Evolutionary conservation across 1,139 yeast genomes (phyloP).

Genomic region (Candida sanyaensis): DNA sequence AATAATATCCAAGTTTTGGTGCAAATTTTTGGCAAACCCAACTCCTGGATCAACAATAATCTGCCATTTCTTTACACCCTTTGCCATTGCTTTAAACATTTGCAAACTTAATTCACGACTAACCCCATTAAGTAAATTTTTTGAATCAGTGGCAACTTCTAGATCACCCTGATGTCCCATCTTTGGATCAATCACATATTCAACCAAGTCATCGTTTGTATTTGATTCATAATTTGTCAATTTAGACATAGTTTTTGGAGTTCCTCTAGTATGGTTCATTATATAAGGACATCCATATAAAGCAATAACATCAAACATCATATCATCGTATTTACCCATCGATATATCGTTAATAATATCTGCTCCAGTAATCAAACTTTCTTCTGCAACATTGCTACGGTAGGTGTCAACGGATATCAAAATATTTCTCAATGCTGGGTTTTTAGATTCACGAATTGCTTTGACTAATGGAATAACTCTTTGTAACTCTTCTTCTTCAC

Average conservation of each 20-base stretch:
- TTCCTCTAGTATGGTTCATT: slow-evolving; percentile 84
- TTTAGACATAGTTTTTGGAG: slow-evolving; percentile 69
- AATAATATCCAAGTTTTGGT: slow-evolving; percentile 69
- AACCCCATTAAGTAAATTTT: slow-evolving; percentile 46
- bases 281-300: slow-evolving; percentile 74
- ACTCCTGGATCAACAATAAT: slow-evolving; percentile 90
- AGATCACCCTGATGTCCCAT: slow-evolving; percentile 27
- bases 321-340: slow-evolving; percentile 71
- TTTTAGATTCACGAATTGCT: slow-evolving; percentile 49
- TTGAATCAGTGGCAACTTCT: slow-evolving; percentile 27
- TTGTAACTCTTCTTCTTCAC: slow-evolving; percentile 56
- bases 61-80: slow-evolving; percentile 87
- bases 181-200: slow-evolving; percentile 34
- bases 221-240: slow-evolving; percentile 56
- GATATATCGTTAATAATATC: slow-evolving; percentile 91
- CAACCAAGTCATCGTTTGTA: slow-evolving; percentile 40
- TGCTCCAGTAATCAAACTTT: slow-evolving; percentile 74
- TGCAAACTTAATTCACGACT: slow-evolving; percentile 65
- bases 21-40: slow-evolving; percentile 81
- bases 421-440: slow-evolving; percentile 38
- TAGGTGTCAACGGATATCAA: slow-evolving; percentile 84
- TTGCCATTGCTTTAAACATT: slow-evolving; percentile 54
- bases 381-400: slow-evolving; percentile 71
- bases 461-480: slow-evolving; percentile 73
- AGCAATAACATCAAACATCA: slow-evolving; percentile 69